These are phyloP conservation scores for Macrophomina tecta DNA, from an alignment of 2,329 filamentous ascomycete genomes.

Conservation along the genomic window DNA sequence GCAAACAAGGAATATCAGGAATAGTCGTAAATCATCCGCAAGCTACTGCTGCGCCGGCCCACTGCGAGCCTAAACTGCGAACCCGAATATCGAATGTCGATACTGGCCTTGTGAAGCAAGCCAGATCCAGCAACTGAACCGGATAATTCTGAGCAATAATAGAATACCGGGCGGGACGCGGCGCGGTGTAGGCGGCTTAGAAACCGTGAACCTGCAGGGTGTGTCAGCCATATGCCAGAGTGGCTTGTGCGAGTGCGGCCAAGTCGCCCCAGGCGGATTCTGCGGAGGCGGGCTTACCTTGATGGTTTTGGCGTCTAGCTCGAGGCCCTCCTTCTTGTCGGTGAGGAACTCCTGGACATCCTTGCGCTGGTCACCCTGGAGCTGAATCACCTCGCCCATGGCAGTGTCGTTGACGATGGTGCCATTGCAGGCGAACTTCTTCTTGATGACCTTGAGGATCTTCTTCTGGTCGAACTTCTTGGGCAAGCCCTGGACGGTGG, in stretches of 20 bases:
- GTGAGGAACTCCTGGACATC: conserved; percentile 97
- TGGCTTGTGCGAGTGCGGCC: too few relatives aligned
- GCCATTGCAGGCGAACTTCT: conserved; percentile 99
- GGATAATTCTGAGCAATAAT: not conserved
- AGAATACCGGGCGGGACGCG: conserved; percentile 19
- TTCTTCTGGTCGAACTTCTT: conserved; percentile 99
- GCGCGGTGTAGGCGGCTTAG: conserved; percentile 49
- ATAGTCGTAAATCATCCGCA: conserved; percentile 23
- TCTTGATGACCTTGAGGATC: conserved; percentile 99
- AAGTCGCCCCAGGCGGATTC: not conserved
- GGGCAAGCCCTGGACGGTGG: conserved; percentile 97
- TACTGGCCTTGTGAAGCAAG: not conserved
- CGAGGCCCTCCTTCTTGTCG: conserved; percentile 93
- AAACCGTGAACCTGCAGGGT: conserved; percentile 64
- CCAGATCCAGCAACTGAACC: conserved; percentile 12
- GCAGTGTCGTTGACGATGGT: conserved; percentile 95
- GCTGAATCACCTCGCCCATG: conserved; percentile 99
- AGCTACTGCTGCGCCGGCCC: not conserved
- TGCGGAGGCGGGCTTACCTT: conserved; percentile 65
- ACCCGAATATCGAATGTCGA: conserved; percentile 1
- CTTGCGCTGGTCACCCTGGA: conserved; percentile 99
- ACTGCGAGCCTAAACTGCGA: conserved; percentile 5
- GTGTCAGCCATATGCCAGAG: conserved; percentile 11
- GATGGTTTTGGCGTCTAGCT: conserved; percentile 94
- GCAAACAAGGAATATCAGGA: conserved; percentile 13